Evolutionary conservation across 1,284 basidiomycete genomes (phyloP).

Genomic region (Microbotryum saponariae): DNA sequence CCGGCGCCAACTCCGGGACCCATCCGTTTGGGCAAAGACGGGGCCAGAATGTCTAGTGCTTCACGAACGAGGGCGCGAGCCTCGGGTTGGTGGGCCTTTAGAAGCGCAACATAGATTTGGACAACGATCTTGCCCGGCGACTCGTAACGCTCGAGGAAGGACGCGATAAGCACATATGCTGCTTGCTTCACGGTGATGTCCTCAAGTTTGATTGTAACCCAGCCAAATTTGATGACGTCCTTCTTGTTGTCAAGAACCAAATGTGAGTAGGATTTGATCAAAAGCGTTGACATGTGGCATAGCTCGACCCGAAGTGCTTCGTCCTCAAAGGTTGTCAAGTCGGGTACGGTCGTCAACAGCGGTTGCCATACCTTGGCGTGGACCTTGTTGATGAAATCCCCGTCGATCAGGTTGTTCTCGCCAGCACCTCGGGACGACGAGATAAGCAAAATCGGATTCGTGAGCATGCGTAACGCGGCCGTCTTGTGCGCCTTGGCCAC

Average conservation of each 20-base stretch:
- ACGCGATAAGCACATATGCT: conserved; percentile 85
- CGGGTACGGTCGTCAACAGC: conserved; percentile 49
- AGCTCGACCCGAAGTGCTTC: conserved; percentile 59
- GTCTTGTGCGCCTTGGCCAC: conserved; percentile 70
- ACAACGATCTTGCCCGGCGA: conserved; percentile 89
- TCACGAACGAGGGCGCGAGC: conserved; percentile 68
- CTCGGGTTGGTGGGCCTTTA: conserved; percentile 74
- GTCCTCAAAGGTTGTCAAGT: conserved; percentile 40
- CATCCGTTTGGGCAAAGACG: conserved; percentile 60
- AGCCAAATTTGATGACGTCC: conserved; percentile 91
- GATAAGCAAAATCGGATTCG: conserved; percentile 81
- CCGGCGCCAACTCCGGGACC: conserved; percentile 31
- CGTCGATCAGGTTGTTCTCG: conserved; percentile 55
- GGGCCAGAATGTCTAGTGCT: conserved; percentile 84
- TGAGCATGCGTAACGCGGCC: conserved; percentile 72
- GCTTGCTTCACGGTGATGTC: conserved; percentile 91
- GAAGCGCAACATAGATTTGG: conserved; percentile 87
- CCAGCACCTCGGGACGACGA: conserved; percentile 54
- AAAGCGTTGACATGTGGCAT: conserved; percentile 83
- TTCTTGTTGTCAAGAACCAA: conserved; percentile 75
- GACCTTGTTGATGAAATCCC: conserved; percentile 60
- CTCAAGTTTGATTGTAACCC: conserved; percentile 75
- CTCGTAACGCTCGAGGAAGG: conserved; percentile 85
- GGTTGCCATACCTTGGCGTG: conserved; percentile 73
- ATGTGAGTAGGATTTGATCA: conserved; percentile 75